Base-by-base conservation (phyloP, 2,329 filamentous ascomycete genomes). In the Diatrype stigma region DNA sequence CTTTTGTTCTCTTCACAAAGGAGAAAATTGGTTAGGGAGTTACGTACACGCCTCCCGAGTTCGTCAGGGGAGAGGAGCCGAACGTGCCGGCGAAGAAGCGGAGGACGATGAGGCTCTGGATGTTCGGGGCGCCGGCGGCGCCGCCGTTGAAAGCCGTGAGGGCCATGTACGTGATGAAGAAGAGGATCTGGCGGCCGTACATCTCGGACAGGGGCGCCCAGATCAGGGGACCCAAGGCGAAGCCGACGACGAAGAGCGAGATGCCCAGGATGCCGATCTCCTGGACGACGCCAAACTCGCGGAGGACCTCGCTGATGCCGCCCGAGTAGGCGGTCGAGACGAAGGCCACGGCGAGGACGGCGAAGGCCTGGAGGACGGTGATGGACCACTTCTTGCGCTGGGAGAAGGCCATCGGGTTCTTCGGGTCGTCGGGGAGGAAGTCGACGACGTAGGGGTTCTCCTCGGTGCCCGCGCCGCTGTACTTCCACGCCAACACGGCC, bases 311-410 rank as follows among this genome's bases (percentile, higher is more conserved):
- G 8, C 57, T 51, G 14, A 84, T 65, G 45, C 81, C 81, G 12
- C 82, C 81, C 3, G 80, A 81, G 65, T 82, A 88, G 30, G 86
- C 86, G 1, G 83, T 86, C 17, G 84, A 87, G 49, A 82, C 81
- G 59, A 91, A 86, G 2, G 87, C 75, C 28, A 90, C 85, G 26
- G 78, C 85, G 42, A 91, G 75, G 1, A 85, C 87, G 14, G 86
- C 81, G 26, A 86, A 60, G 12, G 86, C 85, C 51, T 86, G 80
- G 38, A 86, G 65, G 48, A 80, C 62, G 2, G 84, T 86, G 56
- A 86, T 80, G 28, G 66, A 63, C 86, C 87, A 90, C 70, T 89
- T 89, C 67, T 78, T 79, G 26, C 62, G 50, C 2, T 62, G 52
- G 10, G 76, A 69, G 59, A 83, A 87, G 46, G 73, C 72, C 75